These are phyloP conservation scores for Spatholobus suberectus DNA, from an alignment of 306 rosid species.

Conservation along the genomic window DNA sequence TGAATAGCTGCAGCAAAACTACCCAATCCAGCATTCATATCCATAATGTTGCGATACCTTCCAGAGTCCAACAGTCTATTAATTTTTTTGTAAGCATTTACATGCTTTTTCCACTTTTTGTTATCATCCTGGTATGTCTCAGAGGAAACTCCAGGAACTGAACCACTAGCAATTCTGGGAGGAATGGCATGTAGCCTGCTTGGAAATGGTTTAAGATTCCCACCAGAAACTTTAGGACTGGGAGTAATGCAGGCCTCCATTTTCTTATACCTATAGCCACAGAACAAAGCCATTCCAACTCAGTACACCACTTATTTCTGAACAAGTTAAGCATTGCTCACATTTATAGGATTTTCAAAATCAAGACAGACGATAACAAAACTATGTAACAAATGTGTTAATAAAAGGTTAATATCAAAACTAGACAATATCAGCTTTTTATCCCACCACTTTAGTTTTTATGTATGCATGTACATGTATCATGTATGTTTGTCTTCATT, in stretches of 20 bases:
- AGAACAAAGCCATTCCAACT: slow-evolving; percentile 34
- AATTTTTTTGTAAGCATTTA: slow-evolving; percentile 64
- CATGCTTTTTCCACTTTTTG: slow-evolving; percentile 73
- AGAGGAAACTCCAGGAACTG: slow-evolving; percentile 63
- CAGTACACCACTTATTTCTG: neutral
- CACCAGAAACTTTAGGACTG: slow-evolving; percentile 54
- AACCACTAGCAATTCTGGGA: slow-evolving; percentile 70
- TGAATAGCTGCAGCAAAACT: slow-evolving; percentile 77
- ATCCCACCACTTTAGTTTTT: neutral
- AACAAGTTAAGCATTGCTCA: neutral
- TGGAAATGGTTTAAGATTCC: slow-evolving; percentile 65
- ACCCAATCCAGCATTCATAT: slow-evolving; percentile 81
- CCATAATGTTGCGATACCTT: slow-evolving; percentile 74
- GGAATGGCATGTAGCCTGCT: slow-evolving; percentile 66
- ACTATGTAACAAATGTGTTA: neutral
- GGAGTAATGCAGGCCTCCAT: slow-evolving; percentile 73
- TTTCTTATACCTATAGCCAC: slow-evolving; percentile 65
- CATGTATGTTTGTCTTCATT: neutral
- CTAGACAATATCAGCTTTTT: neutral
- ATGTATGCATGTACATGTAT: neutral
- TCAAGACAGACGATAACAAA: neutral
- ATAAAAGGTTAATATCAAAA: neutral
- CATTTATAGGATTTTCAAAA: neutral
- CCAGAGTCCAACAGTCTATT: slow-evolving; percentile 65
- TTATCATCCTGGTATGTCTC: slow-evolving; percentile 64